These are phyloP conservation scores for Wickerhamiella galacta DNA, from an alignment of 805 yeast species.

Conservation along the genomic window DNA sequence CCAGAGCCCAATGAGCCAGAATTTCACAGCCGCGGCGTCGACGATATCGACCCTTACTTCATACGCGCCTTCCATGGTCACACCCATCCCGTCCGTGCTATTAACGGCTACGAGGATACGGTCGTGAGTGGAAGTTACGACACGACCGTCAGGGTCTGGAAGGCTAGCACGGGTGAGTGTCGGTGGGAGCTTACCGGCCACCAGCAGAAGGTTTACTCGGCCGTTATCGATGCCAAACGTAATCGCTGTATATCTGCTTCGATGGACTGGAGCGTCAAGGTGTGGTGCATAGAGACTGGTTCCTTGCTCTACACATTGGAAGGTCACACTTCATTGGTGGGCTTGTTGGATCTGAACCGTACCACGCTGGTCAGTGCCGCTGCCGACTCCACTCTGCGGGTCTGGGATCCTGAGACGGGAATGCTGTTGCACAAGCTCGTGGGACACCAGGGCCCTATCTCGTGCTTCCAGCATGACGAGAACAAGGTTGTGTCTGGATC, in stretches of 20 bases:
- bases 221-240: constrained; percentile 59
- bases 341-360: constrained; percentile 61
- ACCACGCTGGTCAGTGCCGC: constrained; percentile 82
- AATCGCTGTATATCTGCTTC: constrained; percentile 80
- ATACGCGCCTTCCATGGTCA: constrained; percentile 60
- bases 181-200: constrained; percentile 67
- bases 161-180: constrained; percentile 56
- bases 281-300: constrained; percentile 81
- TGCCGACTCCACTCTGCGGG: constrained; percentile 79
- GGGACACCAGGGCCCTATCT: constrained; percentile 75
- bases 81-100: constrained; percentile 66
- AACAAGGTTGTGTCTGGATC: constrained; percentile 77
- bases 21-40: constrained; percentile 9
- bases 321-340: constrained; percentile 85
- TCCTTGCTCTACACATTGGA: constrained; percentile 49
- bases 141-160: constrained; percentile 84
- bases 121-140: constrained; percentile 87
- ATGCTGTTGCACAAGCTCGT: constrained; percentile 47
- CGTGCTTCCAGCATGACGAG: constrained; percentile 84
- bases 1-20: constrained; percentile 30
- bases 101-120: constrained; percentile 69
- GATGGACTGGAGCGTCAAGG: constrained; percentile 71
- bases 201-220: constrained; percentile 74
- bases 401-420: constrained; percentile 78
- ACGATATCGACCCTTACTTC: constrained; percentile 39